A percentile compares a stretch with the other conserved stretches of the same genome.
phyloP scores from a whole-genome alignment of 768 basidiomycete species.

The Strobilomyces dryophilus region DNA sequence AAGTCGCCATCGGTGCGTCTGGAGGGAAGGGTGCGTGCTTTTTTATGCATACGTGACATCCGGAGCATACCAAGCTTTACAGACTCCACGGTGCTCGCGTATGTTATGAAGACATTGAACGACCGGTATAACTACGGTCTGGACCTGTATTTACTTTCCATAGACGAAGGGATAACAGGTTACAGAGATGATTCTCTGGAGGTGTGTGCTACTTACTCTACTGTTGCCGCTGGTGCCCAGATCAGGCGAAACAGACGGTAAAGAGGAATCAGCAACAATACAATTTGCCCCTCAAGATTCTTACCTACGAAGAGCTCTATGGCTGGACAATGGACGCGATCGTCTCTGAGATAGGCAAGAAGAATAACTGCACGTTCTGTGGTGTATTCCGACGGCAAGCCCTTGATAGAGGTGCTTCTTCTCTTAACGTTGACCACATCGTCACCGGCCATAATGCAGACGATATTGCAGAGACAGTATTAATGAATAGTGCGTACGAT shows the following conservation, averaged over 20 bases:
- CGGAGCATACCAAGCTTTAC: slow-evolving; percentile 28
- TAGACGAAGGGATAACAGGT: slow-evolving; percentile 98
- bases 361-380: slow-evolving; percentile 99
- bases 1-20: slow-evolving; percentile 95
- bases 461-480: slow-evolving; percentile 96
- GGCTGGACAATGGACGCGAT: slow-evolving; percentile 99
- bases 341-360: slow-evolving; percentile 90
- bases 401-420: slow-evolving; percentile 88
- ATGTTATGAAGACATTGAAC: slow-evolving; percentile 95
- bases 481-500: slow-evolving; percentile 88
- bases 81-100: slow-evolving; percentile 98
- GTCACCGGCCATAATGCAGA: slow-evolving; percentile 99
- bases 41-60: not conserved
- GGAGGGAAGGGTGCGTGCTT: slow-evolving; percentile 84
- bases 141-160: slow-evolving; percentile 87
- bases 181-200: slow-evolving; percentile 97
- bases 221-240: slow-evolving; percentile 3
- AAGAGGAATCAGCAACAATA: slow-evolving; percentile 97
- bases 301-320: slow-evolving; percentile 94
- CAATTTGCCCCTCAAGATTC: slow-evolving; percentile 89
- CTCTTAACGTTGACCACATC: slow-evolving; percentile 90
- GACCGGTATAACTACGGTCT: slow-evolving; percentile 92
- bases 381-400: slow-evolving; percentile 97
- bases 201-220: slow-evolving; percentile 39
- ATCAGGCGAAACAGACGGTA: slow-evolving; percentile 63